Base-by-base conservation (phyloP, 2,329 filamentous ascomycete genomes). In the Aureobasidium lini region DNA sequence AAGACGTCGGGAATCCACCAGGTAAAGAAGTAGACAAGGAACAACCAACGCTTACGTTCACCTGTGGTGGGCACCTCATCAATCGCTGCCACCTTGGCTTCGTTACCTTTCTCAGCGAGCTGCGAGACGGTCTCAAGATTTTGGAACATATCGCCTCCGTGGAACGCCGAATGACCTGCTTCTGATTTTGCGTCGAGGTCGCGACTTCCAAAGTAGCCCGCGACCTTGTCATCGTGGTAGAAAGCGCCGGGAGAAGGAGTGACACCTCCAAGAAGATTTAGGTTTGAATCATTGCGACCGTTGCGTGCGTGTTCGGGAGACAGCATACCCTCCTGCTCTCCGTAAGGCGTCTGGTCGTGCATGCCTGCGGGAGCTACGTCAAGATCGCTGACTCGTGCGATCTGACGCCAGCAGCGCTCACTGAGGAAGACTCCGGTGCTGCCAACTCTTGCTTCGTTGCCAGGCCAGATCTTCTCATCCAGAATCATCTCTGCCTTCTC, bases 131-230 rank as follows among this genome's bases (percentile, higher is more conserved):
- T 96, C 66, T 97, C 93, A 7, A 97, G 80, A 68, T 96, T 96
- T 69, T 91, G 90, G 80, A 99, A 99, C 93, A 99, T 96, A 71
- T 99, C 94, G 7, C 94, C 92, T 57, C 84, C 89, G 49, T 92
- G 89, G 70, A 96, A 88, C 6, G 90, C 91, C n/a, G 93, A 96
- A 1, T 82, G 88, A 4, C 92, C 93, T 7, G 93, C 92, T 54
- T 99, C 94, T 32, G 94, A 97, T 44, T 91, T 90, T 7, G 86
- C 79, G 70, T 99, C 94, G 9, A 88, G 72, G 60, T 95, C 91
- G 53, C 86, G 81, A 66, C 80, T 85, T 57, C 87, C 88, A 67
- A 96, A 96, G 70, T 96, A 96, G 23, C 86, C 88, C 1, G 82
- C 86, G 62, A 86, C 83, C 71, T 91, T 90, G 72, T 96, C 92